phyloP scores from a whole-genome alignment of 139 green algal species.

The Pycnococcus provasolii region DNA sequence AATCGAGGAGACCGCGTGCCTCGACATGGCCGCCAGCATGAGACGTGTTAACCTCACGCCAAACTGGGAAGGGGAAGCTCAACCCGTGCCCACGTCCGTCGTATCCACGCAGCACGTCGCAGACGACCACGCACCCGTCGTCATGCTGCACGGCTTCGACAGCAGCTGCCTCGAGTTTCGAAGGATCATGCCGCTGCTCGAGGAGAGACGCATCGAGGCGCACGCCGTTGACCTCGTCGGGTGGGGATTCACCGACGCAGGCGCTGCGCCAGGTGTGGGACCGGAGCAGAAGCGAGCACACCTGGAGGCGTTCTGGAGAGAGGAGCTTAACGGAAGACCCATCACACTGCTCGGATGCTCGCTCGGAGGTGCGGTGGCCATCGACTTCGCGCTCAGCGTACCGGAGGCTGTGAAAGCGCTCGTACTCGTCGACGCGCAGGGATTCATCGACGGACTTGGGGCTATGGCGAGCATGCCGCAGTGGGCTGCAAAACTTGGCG shows the following conservation, averaged over 20 bases:
- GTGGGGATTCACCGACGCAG: constrained; percentile 59
- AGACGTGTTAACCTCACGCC: too few species aligned
- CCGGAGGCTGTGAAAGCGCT: constrained; percentile 60
- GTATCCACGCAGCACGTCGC: too few species aligned
- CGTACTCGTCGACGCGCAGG: constrained; percentile 66
- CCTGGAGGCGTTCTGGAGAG: constrained; percentile 53
- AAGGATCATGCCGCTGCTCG: constrained; percentile 59
- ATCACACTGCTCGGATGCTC: constrained; percentile 67
- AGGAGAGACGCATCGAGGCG: constrained; percentile 34
- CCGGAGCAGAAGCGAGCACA: constrained; percentile 38
- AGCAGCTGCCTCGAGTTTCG: constrained; percentile 71
- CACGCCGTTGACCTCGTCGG: constrained; percentile 78
- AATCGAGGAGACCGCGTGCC: too few species aligned
- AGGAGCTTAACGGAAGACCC: constrained; percentile 40
- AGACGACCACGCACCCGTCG: constrained; percentile 38
- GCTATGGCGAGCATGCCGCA: constrained; percentile 52
- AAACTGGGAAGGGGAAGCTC: too few species aligned
- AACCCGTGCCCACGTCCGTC: too few species aligned
- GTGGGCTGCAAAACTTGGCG: constrained; percentile 6
- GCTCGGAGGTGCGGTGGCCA: constrained; percentile 74
- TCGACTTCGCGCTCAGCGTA: constrained; percentile 76
- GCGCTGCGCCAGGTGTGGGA: constrained; percentile 1
- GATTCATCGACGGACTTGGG: constrained; percentile 77
- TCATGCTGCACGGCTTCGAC: constrained; percentile 86
- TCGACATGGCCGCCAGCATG: too few species aligned